These are phyloP conservation scores for Calycina herbarum DNA, from an alignment of 2,329 filamentous ascomycete species.

Conservation along the genomic window DNA sequence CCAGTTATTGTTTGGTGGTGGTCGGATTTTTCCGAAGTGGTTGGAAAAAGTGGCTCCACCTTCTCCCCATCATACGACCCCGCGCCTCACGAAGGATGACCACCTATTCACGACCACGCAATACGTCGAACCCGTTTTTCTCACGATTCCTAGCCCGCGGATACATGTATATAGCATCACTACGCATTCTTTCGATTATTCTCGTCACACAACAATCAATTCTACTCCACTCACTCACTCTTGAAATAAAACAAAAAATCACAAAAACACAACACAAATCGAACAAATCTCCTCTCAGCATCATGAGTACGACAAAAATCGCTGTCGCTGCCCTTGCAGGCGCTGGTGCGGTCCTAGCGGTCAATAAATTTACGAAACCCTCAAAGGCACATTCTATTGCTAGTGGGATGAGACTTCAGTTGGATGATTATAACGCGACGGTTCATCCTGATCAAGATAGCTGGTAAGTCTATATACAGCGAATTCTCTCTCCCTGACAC, in stretches of 20 bases:
- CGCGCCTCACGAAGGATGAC: background rate
- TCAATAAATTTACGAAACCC: slow-evolving; percentile 20
- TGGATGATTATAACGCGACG: slow-evolving; percentile 24
- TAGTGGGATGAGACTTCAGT: slow-evolving; percentile 20
- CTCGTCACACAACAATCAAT: background rate
- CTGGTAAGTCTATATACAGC: slow-evolving; percentile 8
- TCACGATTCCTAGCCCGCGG: background rate
- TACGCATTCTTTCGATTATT: background rate
- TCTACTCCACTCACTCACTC: background rate
- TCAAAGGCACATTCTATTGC: slow-evolving; percentile 22
- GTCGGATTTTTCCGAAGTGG: slow-evolving; percentile 7
- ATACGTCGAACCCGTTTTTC: background rate
- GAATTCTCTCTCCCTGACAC: background rate
- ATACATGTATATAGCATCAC: background rate
- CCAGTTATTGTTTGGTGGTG: slow-evolving; percentile 5
- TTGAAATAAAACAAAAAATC: background rate
- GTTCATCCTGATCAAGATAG: slow-evolving; percentile 22
- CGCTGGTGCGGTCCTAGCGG: slow-evolving; percentile 20
- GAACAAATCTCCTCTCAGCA: background rate
- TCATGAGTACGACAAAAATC: slow-evolving; percentile 12
- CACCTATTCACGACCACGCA: slow-evolving; percentile 1
- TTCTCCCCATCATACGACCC: slow-evolving; percentile 11
- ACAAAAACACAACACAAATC: background rate
- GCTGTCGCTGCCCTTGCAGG: slow-evolving; percentile 23
- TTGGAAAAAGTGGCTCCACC: slow-evolving; percentile 13